phyloP scores from a whole-genome alignment of 164 flowering plant genomes.

The Liquidambar formosana region DNA sequence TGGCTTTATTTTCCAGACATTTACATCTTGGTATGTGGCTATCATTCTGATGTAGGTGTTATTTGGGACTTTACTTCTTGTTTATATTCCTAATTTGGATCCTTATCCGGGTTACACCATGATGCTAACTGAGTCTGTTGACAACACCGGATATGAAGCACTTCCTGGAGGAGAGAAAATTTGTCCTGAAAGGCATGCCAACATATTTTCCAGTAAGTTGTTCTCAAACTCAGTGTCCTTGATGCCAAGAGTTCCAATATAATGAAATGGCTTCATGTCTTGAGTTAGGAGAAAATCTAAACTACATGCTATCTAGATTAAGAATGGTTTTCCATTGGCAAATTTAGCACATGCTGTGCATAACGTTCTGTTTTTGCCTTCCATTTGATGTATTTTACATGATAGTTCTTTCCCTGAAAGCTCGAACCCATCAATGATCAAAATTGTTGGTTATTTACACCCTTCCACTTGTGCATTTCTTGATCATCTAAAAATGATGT shows the following conservation, averaged over 20 bases:
- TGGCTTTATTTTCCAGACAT: no score
- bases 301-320: not conserved
- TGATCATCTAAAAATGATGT: not conserved
- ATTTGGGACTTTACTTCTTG: slow-evolving; percentile 15
- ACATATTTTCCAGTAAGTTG: slow-evolving; percentile 21
- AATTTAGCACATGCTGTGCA: not conserved
- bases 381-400: not conserved
- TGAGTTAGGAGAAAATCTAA: not conserved
- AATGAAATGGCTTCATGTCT: not conserved
- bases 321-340: not conserved
- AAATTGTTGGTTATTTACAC: no score
- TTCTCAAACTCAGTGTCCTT: not conserved
- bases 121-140: slow-evolving; percentile 11
- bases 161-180: slow-evolving; percentile 16
- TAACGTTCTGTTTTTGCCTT: not conserved
- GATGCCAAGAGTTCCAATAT: not conserved
- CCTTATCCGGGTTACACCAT: slow-evolving; percentile 15
- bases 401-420: not conserved
- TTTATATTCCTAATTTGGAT: slow-evolving; percentile 20
- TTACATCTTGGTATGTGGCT: not conserved
- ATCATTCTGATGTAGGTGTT: slow-evolving; percentile 12
- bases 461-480: not conserved
- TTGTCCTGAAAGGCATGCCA: slow-evolving; percentile 22
- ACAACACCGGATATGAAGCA: slow-evolving; percentile 13
- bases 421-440: no score